Conservation (phyloP, 2,329 filamentous ascomycete species). For the Didymella lethalis region DNA sequence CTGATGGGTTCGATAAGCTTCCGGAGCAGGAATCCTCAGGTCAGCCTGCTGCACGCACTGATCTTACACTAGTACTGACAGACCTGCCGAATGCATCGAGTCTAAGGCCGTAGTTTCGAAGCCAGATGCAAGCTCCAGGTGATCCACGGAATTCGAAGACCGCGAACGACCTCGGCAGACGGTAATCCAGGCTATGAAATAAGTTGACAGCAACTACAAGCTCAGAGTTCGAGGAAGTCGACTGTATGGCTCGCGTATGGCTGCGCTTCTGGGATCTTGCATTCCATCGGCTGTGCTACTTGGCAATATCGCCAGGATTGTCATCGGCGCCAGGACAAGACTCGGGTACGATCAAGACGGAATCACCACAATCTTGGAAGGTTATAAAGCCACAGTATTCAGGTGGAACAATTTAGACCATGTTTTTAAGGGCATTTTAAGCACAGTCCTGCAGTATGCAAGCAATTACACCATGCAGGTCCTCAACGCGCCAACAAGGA, state of each 20-base stretch:
- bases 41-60: background rate
- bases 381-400: slow-evolving; percentile 1
- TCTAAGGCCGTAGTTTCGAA: background rate
- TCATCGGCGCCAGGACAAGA: background rate
- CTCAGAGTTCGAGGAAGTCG: background rate
- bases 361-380: slow-evolving; percentile 3
- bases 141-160: background rate
- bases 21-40: background rate
- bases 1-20: background rate
- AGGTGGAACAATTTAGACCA: slow-evolving; percentile 46
- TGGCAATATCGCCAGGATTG: slow-evolving; percentile 25
- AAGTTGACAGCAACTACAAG: background rate
- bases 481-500: slow-evolving; percentile 30
- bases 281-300: slow-evolving; percentile 24
- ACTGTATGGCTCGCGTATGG: slow-evolving; percentile 32
- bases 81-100: background rate
- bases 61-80: background rate
- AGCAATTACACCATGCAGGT: slow-evolving; percentile 42
- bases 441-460: slow-evolving; percentile 32
- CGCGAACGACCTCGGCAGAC: background rate
- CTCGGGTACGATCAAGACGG: slow-evolving; percentile 2
- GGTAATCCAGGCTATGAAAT: background rate
- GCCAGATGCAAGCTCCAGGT: background rate
- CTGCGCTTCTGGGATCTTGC: slow-evolving; percentile 25
- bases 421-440: slow-evolving; percentile 58